Evolutionary conservation across 2,329 filamentous ascomycete genomes (phyloP).

Genomic region (Mycocentrospora acerina): DNA sequence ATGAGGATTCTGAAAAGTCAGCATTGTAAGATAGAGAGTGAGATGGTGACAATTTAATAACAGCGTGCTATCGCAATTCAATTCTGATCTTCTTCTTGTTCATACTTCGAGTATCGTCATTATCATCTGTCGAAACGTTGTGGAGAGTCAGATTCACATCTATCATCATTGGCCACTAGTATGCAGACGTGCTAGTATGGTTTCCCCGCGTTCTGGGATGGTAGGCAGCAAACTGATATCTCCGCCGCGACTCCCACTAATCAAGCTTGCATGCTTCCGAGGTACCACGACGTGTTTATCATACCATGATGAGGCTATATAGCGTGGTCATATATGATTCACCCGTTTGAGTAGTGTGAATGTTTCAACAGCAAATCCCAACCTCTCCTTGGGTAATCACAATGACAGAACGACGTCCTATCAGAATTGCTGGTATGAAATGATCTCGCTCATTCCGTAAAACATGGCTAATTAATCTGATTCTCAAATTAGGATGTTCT

Average conservation of each 20-base stretch:
- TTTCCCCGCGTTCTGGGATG: conserved; percentile 16
- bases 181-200: not conserved
- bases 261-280: conserved; percentile 8
- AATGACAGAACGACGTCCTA: conserved; percentile 20
- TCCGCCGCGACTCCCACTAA: conserved; percentile 17
- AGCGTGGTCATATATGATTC: no score
- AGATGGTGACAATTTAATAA: no score
- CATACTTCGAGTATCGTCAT: not conserved
- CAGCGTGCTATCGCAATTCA: no score
- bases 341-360: no score
- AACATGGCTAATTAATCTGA: no score
- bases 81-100: no score
- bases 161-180: no score
- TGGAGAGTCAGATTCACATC: no score
- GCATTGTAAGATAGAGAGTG: not conserved
- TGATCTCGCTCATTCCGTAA: not conserved
- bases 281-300: conserved; percentile 6
- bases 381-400: conserved; percentile 8
- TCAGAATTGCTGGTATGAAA: conserved; percentile 23
- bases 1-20: no score
- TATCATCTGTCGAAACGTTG: not conserved
- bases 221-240: conserved; percentile 14
- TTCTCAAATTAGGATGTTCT: conserved; percentile 26
- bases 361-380: no score
- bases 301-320: not conserved